Conservation (phyloP, 805 yeast species). For the Lipomyces orientalis region DNA sequence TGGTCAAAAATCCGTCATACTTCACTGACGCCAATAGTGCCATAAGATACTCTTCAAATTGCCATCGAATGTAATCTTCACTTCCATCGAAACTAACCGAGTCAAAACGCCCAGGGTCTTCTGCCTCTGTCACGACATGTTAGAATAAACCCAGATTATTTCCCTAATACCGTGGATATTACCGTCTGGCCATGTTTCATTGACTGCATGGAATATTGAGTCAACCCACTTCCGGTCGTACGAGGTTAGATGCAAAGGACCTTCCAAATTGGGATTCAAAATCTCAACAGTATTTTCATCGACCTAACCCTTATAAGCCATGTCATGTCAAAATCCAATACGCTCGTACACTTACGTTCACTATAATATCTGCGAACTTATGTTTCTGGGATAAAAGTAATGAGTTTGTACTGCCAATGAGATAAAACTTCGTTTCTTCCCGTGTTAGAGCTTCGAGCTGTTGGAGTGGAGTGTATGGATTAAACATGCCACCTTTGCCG, state of each 20-base stretch:
- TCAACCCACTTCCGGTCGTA: constrained; percentile 81
- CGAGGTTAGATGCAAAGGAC: constrained; percentile 54
- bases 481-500: constrained; percentile 84
- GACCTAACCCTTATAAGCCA: constrained; percentile 16
- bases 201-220: constrained; percentile 57
- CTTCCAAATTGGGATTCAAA: constrained; percentile 50
- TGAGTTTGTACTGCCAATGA: constrained; percentile 89
- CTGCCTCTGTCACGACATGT: constrained; percentile 42
- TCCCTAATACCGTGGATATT: neutral
- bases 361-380: constrained; percentile 69
- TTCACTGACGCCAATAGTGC: constrained; percentile 76
- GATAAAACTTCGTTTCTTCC: constrained; percentile 63
- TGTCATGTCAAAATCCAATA: constrained; percentile 3
- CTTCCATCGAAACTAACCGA: constrained; percentile 65
- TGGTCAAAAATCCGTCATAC: constrained; percentile 61
- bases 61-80: constrained; percentile 86
- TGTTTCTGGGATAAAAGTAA: constrained; percentile 69
- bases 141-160: neutral
- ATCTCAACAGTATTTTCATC: constrained; percentile 53
- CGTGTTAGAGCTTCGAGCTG: constrained; percentile 76
- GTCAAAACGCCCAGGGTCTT: constrained; percentile 50
- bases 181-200: constrained; percentile 49
- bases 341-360: constrained; percentile 50
- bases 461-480: constrained; percentile 93
- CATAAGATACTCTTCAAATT: constrained; percentile 86